Percentiles rank a stretch among this genome's conserved stretches.
Evolutionary conservation across 495 filamentous ascomycete species (phyloP).

Genomic region (Endocarpon pusillum): DNA sequence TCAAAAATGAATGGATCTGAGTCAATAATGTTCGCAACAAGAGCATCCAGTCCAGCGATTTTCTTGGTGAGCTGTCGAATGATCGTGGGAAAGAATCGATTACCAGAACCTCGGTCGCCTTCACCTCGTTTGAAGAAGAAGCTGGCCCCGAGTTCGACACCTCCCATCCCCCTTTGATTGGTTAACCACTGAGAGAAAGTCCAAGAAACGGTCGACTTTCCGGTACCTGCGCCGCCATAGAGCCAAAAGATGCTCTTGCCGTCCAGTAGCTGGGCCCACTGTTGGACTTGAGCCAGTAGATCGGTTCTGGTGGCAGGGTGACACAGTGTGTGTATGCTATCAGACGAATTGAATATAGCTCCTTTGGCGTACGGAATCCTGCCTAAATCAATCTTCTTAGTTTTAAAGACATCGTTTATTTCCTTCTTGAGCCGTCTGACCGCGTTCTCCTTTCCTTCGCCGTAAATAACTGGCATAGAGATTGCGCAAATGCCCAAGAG

Average conservation of each 20-base stretch:
- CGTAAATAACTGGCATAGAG: conserved; percentile 22
- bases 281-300: conserved; percentile 14
- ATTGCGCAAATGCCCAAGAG: conserved; percentile 19
- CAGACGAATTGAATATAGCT: conserved; percentile 3
- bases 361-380: conserved; percentile 1
- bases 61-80: conserved; percentile 20
- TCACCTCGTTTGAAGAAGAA: conserved; percentile 38
- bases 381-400: conserved; percentile 3
- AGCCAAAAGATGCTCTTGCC: conserved; percentile 25
- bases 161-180: neutral
- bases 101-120: conserved; percentile 22
- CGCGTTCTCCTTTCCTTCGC: conserved; percentile 15
- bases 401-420: conserved; percentile 9
- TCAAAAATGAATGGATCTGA: conserved; percentile 16
- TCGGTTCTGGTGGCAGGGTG: conserved; percentile 18
- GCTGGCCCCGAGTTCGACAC: conserved; percentile 23
- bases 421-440: conserved; percentile 20
- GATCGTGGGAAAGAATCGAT: conserved; percentile 28
- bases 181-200: conserved; percentile 13
- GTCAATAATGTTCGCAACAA: conserved; percentile 22
- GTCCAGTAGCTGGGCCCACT: conserved; percentile 13
- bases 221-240: conserved; percentile 25
- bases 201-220: conserved; percentile 27
- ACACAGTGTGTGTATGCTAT: conserved; percentile 6
- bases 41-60: conserved; percentile 12